phyloP scores from a whole-genome alignment of 306 rosid species.

The Cucurbita moschata region DNA sequence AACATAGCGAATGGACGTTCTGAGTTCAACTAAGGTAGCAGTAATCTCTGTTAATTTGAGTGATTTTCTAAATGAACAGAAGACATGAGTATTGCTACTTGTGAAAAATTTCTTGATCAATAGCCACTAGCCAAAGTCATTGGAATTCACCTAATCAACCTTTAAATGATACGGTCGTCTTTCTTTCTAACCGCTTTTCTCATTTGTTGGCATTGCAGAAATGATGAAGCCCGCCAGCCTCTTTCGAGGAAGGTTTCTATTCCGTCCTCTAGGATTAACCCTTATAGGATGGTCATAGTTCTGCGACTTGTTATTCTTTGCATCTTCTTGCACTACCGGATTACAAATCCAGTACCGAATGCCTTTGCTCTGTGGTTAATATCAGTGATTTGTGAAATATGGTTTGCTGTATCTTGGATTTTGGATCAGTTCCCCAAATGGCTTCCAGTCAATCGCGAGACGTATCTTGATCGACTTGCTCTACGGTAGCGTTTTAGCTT shows the following conservation, averaged over 20 bases:
- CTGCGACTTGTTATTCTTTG: constrained; percentile 68
- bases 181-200: not conserved
- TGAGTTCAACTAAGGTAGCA: not conserved
- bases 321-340: constrained; percentile 82
- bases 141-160: too few relatives aligned
- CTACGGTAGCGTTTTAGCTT: constrained; percentile 36
- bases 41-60: not conserved
- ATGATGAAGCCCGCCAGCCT: constrained; percentile 96
- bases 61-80: not conserved
- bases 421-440: constrained; percentile 97
- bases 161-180: too few relatives aligned
- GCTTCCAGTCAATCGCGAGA: constrained; percentile 97
- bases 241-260: constrained; percentile 93
- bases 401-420: constrained; percentile 97
- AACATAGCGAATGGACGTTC: not conserved
- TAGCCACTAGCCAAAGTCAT: not conserved
- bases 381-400: constrained; percentile 94
- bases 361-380: constrained; percentile 81
- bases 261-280: constrained; percentile 87
- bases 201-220: constrained; percentile 32
- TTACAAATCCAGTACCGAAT: constrained; percentile 85
- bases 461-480: constrained; percentile 89
- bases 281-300: constrained; percentile 90
- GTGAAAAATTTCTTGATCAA: not conserved
- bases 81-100: not conserved